A percentile compares a stretch with the other conserved stretches of the same genome.
These are phyloP conservation scores for Calonectria naviculata DNA, from an alignment of 2,329 filamentous ascomycete genomes.

Conservation along the genomic window DNA sequence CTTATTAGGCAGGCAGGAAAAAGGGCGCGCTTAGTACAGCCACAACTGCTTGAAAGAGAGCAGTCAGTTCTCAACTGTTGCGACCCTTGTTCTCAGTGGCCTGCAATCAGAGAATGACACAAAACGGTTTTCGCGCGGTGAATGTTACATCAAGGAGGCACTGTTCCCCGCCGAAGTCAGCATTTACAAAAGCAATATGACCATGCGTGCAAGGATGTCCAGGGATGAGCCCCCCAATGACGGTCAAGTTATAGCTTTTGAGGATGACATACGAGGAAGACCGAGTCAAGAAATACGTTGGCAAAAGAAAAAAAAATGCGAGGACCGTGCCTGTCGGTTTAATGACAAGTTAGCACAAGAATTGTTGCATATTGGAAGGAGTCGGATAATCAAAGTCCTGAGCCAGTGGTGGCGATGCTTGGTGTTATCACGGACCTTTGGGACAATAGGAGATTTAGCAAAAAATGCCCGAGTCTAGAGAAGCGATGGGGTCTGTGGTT, in stretches of 20 bases:
- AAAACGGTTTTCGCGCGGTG: constrained; percentile 9
- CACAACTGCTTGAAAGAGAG: neutral
- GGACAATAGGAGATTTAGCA: constrained; percentile 12
- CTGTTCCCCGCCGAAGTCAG: constrained; percentile 21
- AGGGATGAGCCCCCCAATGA: neutral
- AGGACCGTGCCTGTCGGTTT: neutral
- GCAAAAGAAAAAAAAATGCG: neutral
- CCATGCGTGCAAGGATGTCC: neutral
- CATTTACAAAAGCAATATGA: constrained; percentile 20
- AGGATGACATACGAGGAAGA: constrained; percentile 8
- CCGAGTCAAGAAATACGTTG: neutral
- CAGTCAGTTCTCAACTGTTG: constrained; percentile 9
- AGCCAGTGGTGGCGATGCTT: neutral
- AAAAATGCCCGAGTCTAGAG: constrained; percentile 2
- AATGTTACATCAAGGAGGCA: constrained; percentile 18
- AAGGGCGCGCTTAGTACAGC: neutral
- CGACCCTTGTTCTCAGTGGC: constrained; percentile 31
- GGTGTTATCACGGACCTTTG: constrained; percentile 13
- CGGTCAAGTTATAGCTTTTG: neutral
- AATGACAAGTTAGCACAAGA: constrained; percentile 1
- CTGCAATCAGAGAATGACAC: constrained; percentile 17
- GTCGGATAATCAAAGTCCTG: neutral
- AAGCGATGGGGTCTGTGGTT: neutral
- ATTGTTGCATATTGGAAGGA: neutral
- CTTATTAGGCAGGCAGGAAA: neutral